phyloP scores from a whole-genome alignment of 176 grass and related monocot species.

The Phoenix roebelenii region DNA sequence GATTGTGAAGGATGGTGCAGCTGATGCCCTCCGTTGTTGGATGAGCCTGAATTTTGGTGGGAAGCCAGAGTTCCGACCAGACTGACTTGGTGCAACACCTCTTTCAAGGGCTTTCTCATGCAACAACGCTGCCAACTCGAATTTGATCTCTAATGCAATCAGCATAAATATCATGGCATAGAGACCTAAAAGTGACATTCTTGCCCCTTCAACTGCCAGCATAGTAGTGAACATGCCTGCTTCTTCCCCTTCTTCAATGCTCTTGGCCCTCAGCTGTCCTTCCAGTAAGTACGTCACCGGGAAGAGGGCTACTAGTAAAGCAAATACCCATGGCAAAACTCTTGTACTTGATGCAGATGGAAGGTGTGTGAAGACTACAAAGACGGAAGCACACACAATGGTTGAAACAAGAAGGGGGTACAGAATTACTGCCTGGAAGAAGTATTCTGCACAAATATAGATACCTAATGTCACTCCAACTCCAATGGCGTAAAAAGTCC shows the following conservation, averaged over 20 bases:
- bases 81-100: constrained; percentile 33
- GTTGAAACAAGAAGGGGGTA: constrained; percentile 92
- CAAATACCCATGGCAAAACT: constrained; percentile 93
- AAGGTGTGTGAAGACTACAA: constrained; percentile 82
- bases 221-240: constrained; percentile 77
- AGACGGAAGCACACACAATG: constrained; percentile 63
- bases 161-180: constrained; percentile 99
- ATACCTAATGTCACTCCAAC: constrained; percentile 80
- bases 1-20: constrained; percentile 78
- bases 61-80: constrained; percentile 41
- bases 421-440: constrained; percentile 77
- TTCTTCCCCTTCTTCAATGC: constrained; percentile 66
- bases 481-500: constrained; percentile 66
- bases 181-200: constrained; percentile 87
- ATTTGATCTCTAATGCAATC: constrained; percentile 85
- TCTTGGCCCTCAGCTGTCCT: constrained; percentile 76
- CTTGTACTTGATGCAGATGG: constrained; percentile 92
- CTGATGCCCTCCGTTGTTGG: constrained; percentile 71
- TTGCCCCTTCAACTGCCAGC: constrained; percentile 86
- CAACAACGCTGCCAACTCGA: constrained; percentile 75
- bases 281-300: constrained; percentile 93
- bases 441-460: constrained; percentile 91
- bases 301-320: constrained; percentile 72
- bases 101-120: constrained; percentile 58
- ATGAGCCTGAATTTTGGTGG: constrained; percentile 76